phyloP scores from a whole-genome alignment of 176 grass and related monocot species.

The Areca catechu region DNA sequence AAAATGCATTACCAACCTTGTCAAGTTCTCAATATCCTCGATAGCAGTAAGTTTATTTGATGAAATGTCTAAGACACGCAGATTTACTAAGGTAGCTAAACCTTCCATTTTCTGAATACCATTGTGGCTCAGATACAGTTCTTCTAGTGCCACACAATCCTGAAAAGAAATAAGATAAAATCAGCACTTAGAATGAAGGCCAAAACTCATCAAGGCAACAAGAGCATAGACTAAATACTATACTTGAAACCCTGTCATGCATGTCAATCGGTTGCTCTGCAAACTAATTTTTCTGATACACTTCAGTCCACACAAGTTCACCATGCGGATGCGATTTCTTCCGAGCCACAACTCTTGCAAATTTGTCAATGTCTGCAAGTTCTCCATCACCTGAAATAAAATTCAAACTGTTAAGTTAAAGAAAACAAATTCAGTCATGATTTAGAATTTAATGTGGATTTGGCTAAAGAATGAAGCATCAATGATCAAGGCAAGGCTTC shows the following conservation, averaged over 20 bases:
- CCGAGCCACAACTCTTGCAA: conserved; percentile 87
- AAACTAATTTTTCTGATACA: conserved; percentile 86
- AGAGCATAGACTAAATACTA: neutral
- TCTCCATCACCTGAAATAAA: conserved; percentile 76
- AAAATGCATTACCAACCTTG: conserved; percentile 36
- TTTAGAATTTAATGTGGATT: too few relatives aligned
- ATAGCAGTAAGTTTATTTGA: conserved; percentile 76
- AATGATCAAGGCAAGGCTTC: too few relatives aligned
- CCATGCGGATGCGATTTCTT: conserved; percentile 65
- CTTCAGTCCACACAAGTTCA: conserved; percentile 84
- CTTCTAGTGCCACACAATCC: conserved; percentile 71
- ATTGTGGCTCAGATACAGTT: conserved; percentile 93
- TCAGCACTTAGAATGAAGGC: neutral
- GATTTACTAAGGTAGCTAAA: conserved; percentile 70
- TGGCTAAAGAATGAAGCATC: too few relatives aligned
- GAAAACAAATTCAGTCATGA: too few relatives aligned
- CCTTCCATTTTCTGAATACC: conserved; percentile 96
- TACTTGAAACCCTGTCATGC: conserved; percentile 85
- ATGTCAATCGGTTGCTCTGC: conserved; percentile 83
- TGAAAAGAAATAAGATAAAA: conserved; percentile 26
- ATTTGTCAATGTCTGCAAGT: conserved; percentile 66
- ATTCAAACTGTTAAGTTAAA: neutral
- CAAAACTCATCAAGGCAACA: neutral
- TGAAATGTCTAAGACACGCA: conserved; percentile 82
- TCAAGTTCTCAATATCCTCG: conserved; percentile 58